Base-by-base conservation (phyloP, 2,329 filamentous ascomycete species). In the Stylonectria norvegica region DNA sequence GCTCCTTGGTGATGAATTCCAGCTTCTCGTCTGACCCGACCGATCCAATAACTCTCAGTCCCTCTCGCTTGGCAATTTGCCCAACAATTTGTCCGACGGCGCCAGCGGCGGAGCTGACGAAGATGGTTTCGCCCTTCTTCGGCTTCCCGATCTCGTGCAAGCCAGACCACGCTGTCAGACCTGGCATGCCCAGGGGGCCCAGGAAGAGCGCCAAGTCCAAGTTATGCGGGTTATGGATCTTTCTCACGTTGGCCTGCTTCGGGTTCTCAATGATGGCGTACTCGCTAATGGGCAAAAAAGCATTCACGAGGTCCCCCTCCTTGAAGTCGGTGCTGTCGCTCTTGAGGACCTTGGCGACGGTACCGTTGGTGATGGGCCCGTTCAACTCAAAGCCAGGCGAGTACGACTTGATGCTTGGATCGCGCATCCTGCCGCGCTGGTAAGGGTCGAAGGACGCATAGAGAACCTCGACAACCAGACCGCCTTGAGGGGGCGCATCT, bases 391-490 rank as follows among this genome's bases (percentile, higher is more conserved):
- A 88, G 11, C 63, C 47, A 1, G 61, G 55, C 2, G 49, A 31
- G 48, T 66, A 93, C 8, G 85, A 89, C 67, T 85, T 79, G 59
- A 68, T 56, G 23, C 70, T 62, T 5, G 85, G 59, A 34, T 72
- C 65, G 34, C 87, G 82, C 85, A 95, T 90, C 52, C 79, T 78
- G 45, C 85, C 85, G 42, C 89, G 85, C 71, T 86, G 80, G 70
- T 94, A 95, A 2, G 89, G 89, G 64, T 95, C 89, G 67, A 85
- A 85, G 28, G 86, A 90, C 49, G 81, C 73, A 63, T 85, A 88
- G 57, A 84, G 76, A 53, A 85, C 78, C 68, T 88, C 78, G 49
- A 84, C 67, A 34, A 94, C 63, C 28, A 88, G 83, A 31, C 76
- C 62, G 17, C 80, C 74, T 12, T 7, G 8, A 19, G 81, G 75